Evolutionary conservation across 2,329 filamentous ascomycete genomes (phyloP).

Genomic region (Chaetomium sp.): DNA sequence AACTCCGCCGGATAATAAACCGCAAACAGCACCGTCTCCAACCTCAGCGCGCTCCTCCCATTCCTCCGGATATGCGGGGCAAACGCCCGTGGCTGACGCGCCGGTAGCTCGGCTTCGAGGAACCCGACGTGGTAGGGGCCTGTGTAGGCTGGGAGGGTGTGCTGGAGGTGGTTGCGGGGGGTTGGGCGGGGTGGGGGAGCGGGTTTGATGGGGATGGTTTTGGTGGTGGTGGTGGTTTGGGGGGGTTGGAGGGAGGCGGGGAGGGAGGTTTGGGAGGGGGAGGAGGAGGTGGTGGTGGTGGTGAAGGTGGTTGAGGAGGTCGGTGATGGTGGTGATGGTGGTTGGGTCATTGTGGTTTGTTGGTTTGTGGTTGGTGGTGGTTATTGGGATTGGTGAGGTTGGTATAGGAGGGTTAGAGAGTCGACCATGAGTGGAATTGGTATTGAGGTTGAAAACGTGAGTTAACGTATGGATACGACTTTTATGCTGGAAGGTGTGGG

Average conservation of each 20-base stretch:
- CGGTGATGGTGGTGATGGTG: not conserved
- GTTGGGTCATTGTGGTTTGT: no score
- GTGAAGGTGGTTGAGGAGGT: not conserved
- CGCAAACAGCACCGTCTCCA: constrained; percentile 55
- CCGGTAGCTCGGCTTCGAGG: constrained; percentile 59
- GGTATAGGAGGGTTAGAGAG: no score
- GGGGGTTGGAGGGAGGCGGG: no score
- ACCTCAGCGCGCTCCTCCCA: constrained; percentile 34
- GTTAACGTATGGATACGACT: no score
- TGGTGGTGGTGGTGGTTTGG: not conserved
- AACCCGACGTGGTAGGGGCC: constrained; percentile 64
- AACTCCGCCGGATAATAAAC: constrained; percentile 57
- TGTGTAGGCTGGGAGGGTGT: constrained; percentile 52
- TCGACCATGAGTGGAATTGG: no score
- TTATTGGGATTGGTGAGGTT: no score
- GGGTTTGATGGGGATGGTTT: not conserved
- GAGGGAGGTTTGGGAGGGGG: not conserved
- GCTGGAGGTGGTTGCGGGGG: constrained; percentile 34
- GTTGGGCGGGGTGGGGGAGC: constrained; percentile 7
- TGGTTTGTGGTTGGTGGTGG: no score
- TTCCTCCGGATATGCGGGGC: constrained; percentile 35
- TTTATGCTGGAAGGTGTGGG: no score
- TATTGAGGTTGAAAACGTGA: no score
- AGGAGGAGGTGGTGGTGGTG: not conserved
- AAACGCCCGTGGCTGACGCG: constrained; percentile 34